Base-by-base conservation (phyloP, 176 grass and related monocot species). In the Guadua angustifolia region DNA sequence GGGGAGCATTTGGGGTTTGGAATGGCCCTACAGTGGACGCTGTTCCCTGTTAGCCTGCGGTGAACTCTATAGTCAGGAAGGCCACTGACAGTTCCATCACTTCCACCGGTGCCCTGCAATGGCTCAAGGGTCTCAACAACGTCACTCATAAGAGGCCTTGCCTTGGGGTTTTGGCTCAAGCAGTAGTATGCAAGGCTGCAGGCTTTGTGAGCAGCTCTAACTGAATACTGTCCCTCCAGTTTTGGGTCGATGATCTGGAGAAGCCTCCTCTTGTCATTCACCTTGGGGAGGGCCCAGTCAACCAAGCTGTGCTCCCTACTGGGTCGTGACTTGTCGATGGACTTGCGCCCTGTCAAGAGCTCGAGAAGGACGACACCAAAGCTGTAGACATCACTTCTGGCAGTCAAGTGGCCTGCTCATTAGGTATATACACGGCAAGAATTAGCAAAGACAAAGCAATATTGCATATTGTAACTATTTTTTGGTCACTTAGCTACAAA, bases 151-250 rank as follows among this genome's bases (percentile, higher is more conserved):
- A 98, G 91, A 9, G 96, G 96, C 73, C 93, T 88, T 6, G 96
- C 96, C 82, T 98, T 98, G 36, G 93, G 93, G 77, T 98, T 98
- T 19, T 95, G 89, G 85, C 88, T 98, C 77, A 98, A 47, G 93
- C 96, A 98, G 85, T 98, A 98, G 85, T 89, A 98, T 5, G 96
- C 96, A 6, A 98, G 91, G 71, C 93, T 93, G 74, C 96, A 98
- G 14, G 96, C 93, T 69, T 98, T 98, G 85, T 98, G 93, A 22
- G 96, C 96, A 35, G 87, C 89, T 85, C 83, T 83, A 33, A 82
- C 88, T 0, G 96, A 92, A 46, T 95, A 98, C 69, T 98, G 93
- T 16, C 83, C 88, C 75, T 98, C 95, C 75, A 98, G 78, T 51
- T 77, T 85, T 0, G 90, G 90, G 61, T 98, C 95, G 4, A 98